Base-by-base conservation (phyloP, 345 rosid species). In the Citrus unshiu region DNA sequence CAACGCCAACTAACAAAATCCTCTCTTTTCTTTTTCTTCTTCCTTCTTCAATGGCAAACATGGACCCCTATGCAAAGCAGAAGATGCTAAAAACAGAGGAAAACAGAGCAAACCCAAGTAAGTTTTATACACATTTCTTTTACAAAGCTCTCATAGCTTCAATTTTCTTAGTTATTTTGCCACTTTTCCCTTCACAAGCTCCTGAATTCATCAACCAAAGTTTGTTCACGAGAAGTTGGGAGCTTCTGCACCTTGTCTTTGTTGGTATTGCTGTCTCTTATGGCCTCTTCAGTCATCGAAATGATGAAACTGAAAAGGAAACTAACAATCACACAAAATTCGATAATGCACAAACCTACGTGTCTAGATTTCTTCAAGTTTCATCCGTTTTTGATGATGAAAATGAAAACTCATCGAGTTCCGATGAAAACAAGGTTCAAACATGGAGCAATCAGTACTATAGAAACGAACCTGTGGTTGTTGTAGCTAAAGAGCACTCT, bases 261-360 rank as follows among this genome's bases (percentile, higher is more conserved):
- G 98, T 97, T 72, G 99, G 99, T 9, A 92, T 97, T 76, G 99
- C 98, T 27, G 94, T 97, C 81, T 94, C 99, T n/a, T 97, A 93
- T 77, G 99, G 99, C 54, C 93, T 94, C 19, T 94, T 97, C 80
- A 93, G 98, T 87, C 75, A 87, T 61, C 80, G 91, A 30, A 90
- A 88, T 43, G 87, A 89, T 19, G 94, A 90, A 29, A 78, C 82
- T 6, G 87, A 87, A 5, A 86, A 84, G 34, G 88, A 89, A n/a
- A 86, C 30, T 64, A 82, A 78, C 67, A 74, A 83, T 58, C 60
- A 60, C 35, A 74, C 90, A 12, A 85, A 76, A 70, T 83, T 88
- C 40, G 91, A 93, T 30, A 91, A 83, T 84, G 87, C 91, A 4
- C 91, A 94, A 68, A 82, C 90, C 1, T 92, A 89, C 24, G 87